Evolutionary conservation across 306 rosid species (phyloP).

Genomic region (Ammopiptanthus mongolicus): DNA sequence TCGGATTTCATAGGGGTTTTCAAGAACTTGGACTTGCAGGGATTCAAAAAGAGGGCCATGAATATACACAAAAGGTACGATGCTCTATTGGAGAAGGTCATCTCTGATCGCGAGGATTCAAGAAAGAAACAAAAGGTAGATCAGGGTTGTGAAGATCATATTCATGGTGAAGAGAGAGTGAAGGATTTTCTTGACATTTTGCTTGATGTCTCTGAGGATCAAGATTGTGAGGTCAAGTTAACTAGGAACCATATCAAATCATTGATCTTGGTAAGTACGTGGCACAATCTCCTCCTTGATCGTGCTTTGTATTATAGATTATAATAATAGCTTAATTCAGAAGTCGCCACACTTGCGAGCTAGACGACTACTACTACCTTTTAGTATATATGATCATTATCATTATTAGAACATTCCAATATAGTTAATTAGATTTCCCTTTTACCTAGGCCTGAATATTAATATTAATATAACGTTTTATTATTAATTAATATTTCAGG

Average conservation of each 20-base stretch:
- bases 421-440: neutral
- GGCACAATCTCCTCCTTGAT: neutral
- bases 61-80: slow-evolving; percentile 34
- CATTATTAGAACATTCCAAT: no score
- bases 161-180: slow-evolving; percentile 20
- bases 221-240: slow-evolving; percentile 16
- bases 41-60: slow-evolving; percentile 34
- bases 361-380: no score
- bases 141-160: neutral
- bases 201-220: slow-evolving; percentile 27
- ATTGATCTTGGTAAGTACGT: slow-evolving; percentile 30
- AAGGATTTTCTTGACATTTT: slow-evolving; percentile 44
- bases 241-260: slow-evolving; percentile 42
- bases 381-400: no score
- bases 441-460: neutral
- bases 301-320: neutral
- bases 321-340: no score
- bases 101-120: slow-evolving; percentile 30
- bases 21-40: slow-evolving; percentile 27
- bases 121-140: slow-evolving; percentile 1
- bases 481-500: slow-evolving; percentile 27
- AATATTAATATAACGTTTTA: no score
- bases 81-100: slow-evolving; percentile 36
- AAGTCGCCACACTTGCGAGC: no score
- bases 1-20: slow-evolving; percentile 24